Evolutionary conservation across 768 basidiomycete genomes (phyloP).

Genomic region (Termitomyces sp.): DNA sequence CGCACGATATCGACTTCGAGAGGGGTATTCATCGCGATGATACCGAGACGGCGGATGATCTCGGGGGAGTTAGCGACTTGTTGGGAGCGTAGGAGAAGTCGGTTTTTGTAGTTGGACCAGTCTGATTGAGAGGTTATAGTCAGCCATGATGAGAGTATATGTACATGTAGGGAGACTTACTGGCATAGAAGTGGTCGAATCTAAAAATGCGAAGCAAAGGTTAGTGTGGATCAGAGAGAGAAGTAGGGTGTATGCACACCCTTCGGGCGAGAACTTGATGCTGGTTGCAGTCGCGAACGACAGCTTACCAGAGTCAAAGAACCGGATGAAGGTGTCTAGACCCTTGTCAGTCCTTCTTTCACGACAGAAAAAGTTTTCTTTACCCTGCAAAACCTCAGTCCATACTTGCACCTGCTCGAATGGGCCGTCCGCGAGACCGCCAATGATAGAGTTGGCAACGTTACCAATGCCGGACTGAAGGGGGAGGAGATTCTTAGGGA

Average conservation of each 20-base stretch:
- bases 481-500: slow-evolving; percentile 36
- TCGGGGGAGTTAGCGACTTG: slow-evolving; percentile 48
- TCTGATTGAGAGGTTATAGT: slow-evolving; percentile 19
- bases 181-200: slow-evolving; percentile 42
- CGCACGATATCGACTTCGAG: slow-evolving; percentile 43
- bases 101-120: slow-evolving; percentile 40
- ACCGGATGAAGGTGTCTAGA: slow-evolving; percentile 38
- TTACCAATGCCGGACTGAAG: slow-evolving; percentile 45
- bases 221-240: neutral
- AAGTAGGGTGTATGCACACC: slow-evolving; percentile 17
- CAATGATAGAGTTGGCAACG: slow-evolving; percentile 45
- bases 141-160: neutral
- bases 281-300: slow-evolving; percentile 43
- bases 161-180: slow-evolving; percentile 17
- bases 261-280: slow-evolving; percentile 39
- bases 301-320: slow-evolving; percentile 42
- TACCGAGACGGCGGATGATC: slow-evolving; percentile 39
- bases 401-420: slow-evolving; percentile 45
- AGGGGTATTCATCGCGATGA: slow-evolving; percentile 49
- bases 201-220: slow-evolving; percentile 12
- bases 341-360: neutral
- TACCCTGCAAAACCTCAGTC: slow-evolving; percentile 43
- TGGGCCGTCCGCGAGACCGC: slow-evolving; percentile 40
- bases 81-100: slow-evolving; percentile 41
- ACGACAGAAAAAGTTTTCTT: neutral